phyloP scores from a whole-genome alignment of 352 stramenopile genomes.

The Phytophthora crassamura region DNA sequence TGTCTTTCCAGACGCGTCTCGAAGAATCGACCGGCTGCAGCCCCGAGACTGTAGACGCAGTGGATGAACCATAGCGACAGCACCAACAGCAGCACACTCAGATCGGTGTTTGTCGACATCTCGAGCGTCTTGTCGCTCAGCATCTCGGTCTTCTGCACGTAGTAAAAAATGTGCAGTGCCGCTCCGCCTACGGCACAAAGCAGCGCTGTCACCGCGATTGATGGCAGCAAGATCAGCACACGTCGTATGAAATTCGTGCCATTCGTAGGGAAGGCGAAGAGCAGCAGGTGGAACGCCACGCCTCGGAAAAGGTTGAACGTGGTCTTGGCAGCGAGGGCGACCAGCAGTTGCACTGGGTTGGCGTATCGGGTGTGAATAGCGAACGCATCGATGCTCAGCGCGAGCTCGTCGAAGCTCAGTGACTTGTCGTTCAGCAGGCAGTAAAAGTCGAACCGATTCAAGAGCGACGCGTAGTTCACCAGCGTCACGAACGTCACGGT shows the following conservation, averaged over 20 bases:
- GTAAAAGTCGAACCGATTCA: conserved; percentile 66
- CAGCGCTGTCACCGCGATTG: conserved; percentile 49
- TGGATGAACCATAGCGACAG: conserved; percentile 56
- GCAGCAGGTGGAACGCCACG: conserved; percentile 53
- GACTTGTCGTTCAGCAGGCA: conserved; percentile 46
- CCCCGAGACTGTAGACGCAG: conserved; percentile 44
- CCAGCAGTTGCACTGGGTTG: conserved; percentile 46
- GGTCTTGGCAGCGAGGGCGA: conserved; percentile 57
- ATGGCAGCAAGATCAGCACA: conserved; percentile 45
- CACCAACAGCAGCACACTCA: conserved; percentile 44
- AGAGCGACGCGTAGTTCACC: conserved; percentile 60
- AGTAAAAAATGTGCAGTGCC: conserved; percentile 65
- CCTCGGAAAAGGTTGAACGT: conserved; percentile 67
- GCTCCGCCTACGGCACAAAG: conserved; percentile 47
- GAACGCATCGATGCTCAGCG: conserved; percentile 51
- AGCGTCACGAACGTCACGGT: conserved; percentile 58
- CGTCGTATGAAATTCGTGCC: conserved; percentile 51
- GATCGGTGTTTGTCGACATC: conserved; percentile 48
- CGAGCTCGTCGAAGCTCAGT: conserved; percentile 45
- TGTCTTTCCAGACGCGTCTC: conserved; percentile 46
- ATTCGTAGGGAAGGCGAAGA: conserved; percentile 64
- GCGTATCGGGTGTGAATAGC: conserved; percentile 45
- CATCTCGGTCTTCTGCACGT: conserved; percentile 54
- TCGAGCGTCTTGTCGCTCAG: conserved; percentile 27
- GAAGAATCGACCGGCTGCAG: conserved; percentile 44